Evolutionary conservation across 176 grass and related monocot species (phyloP), one percentile per base, ranked within the genome.

Genomic region (Triticum aestivum): DNA sequence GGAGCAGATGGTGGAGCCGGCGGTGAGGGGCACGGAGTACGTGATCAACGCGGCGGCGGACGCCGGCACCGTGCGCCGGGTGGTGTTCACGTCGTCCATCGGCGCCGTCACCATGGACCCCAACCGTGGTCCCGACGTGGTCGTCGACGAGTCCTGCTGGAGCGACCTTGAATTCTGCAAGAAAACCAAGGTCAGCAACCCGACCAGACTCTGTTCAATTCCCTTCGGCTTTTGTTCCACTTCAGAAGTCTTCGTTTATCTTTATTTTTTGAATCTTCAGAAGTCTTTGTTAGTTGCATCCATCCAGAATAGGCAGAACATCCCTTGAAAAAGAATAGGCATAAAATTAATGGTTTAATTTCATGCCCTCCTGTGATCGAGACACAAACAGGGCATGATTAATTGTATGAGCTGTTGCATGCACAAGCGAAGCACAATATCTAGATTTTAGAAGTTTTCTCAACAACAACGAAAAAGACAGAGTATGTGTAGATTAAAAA

Each of bases 1-100:
- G 97, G 97, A 99, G 79, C 85, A 99, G 81, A 99, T 99, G 97
- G 94, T 99, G 64, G 97, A 97, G 90, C 97, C 97, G 11, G 97
- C 97, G 27, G 94, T 99, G 82, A 73, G 94, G 65, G 97, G 97
- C 5, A 94, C 94, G 4, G 72, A 88, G 82, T 86, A 99, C 87
- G 94, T 99, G 61, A 93, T 99, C 24, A 86, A 89, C 72, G 97
- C 97, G 12, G 94, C 97, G 62, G 94, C 94, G 21, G 87, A 90
- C 5, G 85, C 88, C 62, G 90, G 97, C 72, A 94, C 97, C 29
- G 97, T 97, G 44, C 85, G 87, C 30, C 94, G 97, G 64, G 89
- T 99, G 75, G 97, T 99, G 89, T 99, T 99, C 89, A 99, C 97
- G 64, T 99, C 97, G 13, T 99, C 97, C 20, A 94, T 99, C 80